These are phyloP conservation scores for Diaporthe citri DNA, from an alignment of 2,329 filamentous ascomycete species.

Conservation along the genomic window DNA sequence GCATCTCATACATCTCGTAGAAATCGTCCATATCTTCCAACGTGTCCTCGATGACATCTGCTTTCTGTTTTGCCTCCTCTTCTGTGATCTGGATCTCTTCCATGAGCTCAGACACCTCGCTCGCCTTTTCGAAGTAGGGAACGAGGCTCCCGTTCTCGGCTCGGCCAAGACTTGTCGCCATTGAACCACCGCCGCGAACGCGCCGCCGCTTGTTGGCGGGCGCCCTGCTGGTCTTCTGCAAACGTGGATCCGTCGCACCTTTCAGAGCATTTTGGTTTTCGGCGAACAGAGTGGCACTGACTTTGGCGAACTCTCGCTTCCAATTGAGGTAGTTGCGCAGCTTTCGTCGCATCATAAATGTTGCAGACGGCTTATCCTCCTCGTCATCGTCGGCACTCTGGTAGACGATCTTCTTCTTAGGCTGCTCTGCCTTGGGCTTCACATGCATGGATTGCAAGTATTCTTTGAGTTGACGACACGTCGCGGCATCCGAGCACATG, in stretches of 20 bases:
- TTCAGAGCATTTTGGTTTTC: constrained; percentile 85
- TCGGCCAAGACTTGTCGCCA: constrained; percentile 70
- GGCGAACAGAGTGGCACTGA: constrained; percentile 82
- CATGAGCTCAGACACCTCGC: constrained; percentile 85
- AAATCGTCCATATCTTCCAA: constrained; percentile 93
- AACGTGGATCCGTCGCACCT: constrained; percentile 71
- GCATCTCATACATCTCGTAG: constrained; percentile 92
- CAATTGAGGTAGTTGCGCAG: constrained; percentile 89
- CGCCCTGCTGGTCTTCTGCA: constrained; percentile 69
- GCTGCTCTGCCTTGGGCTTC: constrained; percentile 63
- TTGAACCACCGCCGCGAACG: constrained; percentile 80
- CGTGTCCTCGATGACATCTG: constrained; percentile 81
- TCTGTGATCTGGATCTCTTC: constrained; percentile 86
- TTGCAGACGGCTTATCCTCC: constrained; percentile 76
- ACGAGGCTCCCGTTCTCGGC: constrained; percentile 80
- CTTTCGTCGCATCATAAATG: constrained; percentile 90
- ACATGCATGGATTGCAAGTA: constrained; percentile 93
- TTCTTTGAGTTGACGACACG: constrained; percentile 89
- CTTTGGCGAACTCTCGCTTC: constrained; percentile 90
- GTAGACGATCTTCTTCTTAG: constrained; percentile 46
- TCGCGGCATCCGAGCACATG: constrained; percentile 92
- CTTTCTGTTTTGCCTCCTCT: constrained; percentile 80
- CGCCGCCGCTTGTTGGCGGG: constrained; percentile 89
- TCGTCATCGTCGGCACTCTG: constrained; percentile 61
- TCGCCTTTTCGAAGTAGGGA: constrained; percentile 84